A percentile compares a stretch with the other conserved stretches of the same genome.
Evolutionary conservation across 2,329 filamentous ascomycete genomes (phyloP).

Genomic region (Colletotrichum sp.): DNA sequence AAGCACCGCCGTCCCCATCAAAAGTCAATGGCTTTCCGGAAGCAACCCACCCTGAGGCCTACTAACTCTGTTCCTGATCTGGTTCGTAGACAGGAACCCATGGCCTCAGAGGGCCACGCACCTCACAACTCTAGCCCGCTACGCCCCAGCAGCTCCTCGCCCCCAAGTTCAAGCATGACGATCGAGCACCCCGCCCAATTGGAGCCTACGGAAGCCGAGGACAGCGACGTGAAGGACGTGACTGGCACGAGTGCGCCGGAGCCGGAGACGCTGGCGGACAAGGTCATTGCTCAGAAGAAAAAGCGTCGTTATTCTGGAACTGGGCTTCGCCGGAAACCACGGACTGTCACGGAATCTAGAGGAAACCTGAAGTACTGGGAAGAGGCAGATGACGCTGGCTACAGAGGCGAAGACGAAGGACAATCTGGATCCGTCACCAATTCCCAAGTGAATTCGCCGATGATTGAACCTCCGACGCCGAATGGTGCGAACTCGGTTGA

Average conservation of each 20-base stretch:
- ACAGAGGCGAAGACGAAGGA: constrained; percentile 70
- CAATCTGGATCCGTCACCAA: constrained; percentile 4
- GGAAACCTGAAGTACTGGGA: constrained; percentile 91
- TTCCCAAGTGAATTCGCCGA: constrained; percentile 18
- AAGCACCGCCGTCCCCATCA: constrained; percentile 76
- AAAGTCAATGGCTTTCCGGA: constrained; percentile 60
- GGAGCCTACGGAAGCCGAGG: constrained; percentile 29
- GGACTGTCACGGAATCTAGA: constrained; percentile 71
- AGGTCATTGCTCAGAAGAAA: constrained; percentile 43
- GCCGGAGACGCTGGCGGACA: constrained; percentile 56
- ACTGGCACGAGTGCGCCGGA: constrained; percentile 71
- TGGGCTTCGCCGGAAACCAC: constrained; percentile 75
- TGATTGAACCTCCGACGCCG: constrained; percentile 12
- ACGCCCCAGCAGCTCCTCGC: constrained; percentile 6
- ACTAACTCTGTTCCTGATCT: constrained; percentile 51
- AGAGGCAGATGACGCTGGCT: constrained; percentile 83
- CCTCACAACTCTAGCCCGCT: constrained; percentile 10
- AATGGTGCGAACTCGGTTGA: background rate
- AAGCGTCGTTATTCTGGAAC: constrained; percentile 86
- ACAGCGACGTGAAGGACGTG: constrained; percentile 54
- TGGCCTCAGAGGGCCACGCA: constrained; percentile 14
- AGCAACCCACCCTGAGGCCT: constrained; percentile 50
- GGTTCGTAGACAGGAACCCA: constrained; percentile 16
- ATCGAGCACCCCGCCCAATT: background rate
- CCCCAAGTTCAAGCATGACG: background rate